A percentile compares a stretch with the other conserved stretches of the same genome.
Evolutionary conservation across 2,329 filamentous ascomycete species (phyloP).

Genomic region (Hymenoscyphus scutula): DNA sequence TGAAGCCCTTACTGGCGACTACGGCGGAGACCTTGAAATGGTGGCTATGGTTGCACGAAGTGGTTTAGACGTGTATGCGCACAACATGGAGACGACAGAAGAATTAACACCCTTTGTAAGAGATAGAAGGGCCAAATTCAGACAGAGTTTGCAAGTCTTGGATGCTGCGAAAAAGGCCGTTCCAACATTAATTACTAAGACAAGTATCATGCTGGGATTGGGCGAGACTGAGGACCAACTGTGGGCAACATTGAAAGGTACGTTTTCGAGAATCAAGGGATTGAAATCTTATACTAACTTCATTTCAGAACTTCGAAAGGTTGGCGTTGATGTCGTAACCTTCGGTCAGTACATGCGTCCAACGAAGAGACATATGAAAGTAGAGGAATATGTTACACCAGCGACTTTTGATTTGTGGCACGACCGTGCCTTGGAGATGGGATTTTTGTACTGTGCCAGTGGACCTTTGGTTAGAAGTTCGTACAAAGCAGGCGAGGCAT

Average conservation of each 20-base stretch:
- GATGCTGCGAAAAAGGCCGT: slow-evolving; percentile 76
- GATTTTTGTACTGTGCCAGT: slow-evolving; percentile 94
- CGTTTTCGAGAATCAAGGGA: slow-evolving; percentile 24
- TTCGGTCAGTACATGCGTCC: slow-evolving; percentile 99
- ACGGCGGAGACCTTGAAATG: slow-evolving; percentile 80
- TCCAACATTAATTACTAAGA: slow-evolving; percentile 89
- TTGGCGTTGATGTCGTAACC: slow-evolving; percentile 88
- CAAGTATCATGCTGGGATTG: slow-evolving; percentile 92
- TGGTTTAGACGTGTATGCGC: slow-evolving; percentile 92
- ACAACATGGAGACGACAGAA: slow-evolving; percentile 96
- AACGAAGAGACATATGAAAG: slow-evolving; percentile 95
- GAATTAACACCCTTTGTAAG: slow-evolving; percentile 84
- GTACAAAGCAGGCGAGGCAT: slow-evolving; percentile 97
- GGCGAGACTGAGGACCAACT: slow-evolving; percentile 90
- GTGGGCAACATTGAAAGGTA: slow-evolving; percentile 71
- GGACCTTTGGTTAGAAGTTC: slow-evolving; percentile 90
- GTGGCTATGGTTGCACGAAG: slow-evolving; percentile 79
- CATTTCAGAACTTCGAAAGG: slow-evolving; percentile 68
- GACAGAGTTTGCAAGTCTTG: slow-evolving; percentile 78
- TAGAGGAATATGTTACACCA: slow-evolving; percentile 91
- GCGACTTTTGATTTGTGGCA: slow-evolving; percentile 90
- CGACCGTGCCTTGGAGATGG: slow-evolving; percentile 85
- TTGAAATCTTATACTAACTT: slow-evolving; percentile 18
- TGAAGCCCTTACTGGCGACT: slow-evolving; percentile 86
- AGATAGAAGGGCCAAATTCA: slow-evolving; percentile 85